Evolutionary conservation across 2,329 filamentous ascomycete species (phyloP), one percentile per base, ranked within the genome.

Genomic region (Neospermospora avenae): DNA sequence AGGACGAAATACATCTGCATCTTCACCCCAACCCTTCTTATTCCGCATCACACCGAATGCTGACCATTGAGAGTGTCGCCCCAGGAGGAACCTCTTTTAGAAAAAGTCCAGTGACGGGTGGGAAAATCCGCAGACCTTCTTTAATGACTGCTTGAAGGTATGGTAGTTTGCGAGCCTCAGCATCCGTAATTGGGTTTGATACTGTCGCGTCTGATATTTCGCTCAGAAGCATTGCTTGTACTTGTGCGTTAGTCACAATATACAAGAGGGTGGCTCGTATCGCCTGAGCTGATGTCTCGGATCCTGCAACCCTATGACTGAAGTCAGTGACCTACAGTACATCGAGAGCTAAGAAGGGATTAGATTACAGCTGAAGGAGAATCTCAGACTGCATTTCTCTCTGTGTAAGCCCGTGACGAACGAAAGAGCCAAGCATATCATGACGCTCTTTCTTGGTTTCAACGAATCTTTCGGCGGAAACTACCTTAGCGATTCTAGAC

Each of bases 371-470:
- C 53, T 64, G 62, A 35, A 64, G 48, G 18, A 62, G 55, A 13
- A 46, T 39, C 54, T 64, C 57, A 14, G 48, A 45, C 14, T 54
- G 41, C 1, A 41, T 51, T 57, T 64, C 57, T 1, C 58, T 35
- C 39, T 60, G 46, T 5, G 53, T 58, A 3, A 64, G 37, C 6
- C 60, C 60, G 37, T 64, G 53, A 3, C 45, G 35, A 22, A 64
- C 51, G 67, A 82, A 82, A 0, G 77, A 77, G 6, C 75, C 77
- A 8, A 84, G 74, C 81, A 84, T 84, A 64, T 84, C 81, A 6
- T 73, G 73, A 41, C 25, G 16, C 18, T 8, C 18, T 34, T 46
- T 20, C n/a, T 77, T 75, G 1, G 73, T 70, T 51, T 78, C 70
- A 2, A 71, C 73, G 57, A 77, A 81, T 1, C 81, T 74, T 59